Conservation (phyloP, 148 eudicot species). For the Mesembryanthemum crystallinum region DNA sequence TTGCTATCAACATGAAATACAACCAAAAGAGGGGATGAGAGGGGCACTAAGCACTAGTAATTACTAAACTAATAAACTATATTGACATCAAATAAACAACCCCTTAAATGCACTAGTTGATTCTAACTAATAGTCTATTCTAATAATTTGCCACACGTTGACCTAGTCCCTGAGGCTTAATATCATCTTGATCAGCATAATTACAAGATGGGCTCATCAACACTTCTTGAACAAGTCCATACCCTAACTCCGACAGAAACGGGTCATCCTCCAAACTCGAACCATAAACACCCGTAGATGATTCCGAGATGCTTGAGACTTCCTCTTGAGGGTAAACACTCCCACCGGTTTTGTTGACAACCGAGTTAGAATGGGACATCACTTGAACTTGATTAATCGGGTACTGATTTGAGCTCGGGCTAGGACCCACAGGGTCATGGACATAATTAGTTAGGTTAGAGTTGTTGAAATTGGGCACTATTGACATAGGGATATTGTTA, state of each 20-base stretch:
- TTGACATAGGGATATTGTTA: constrained; percentile 20
- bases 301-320: constrained; percentile 27
- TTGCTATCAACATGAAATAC: no score
- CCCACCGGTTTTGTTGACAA: not conserved
- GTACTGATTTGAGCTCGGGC: constrained; percentile 7
- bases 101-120: constrained; percentile 14
- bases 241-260: constrained; percentile 26
- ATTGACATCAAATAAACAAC: constrained; percentile 12
- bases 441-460: not conserved
- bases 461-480: constrained; percentile 8
- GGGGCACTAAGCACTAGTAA: constrained; percentile 1
- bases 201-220: constrained; percentile 25
- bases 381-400: not conserved
- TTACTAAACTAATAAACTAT: not conserved
- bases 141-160: constrained; percentile 25
- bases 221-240: constrained; percentile 22
- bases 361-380: no score
- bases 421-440: constrained; percentile 5
- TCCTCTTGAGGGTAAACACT: constrained; percentile 17
- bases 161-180: constrained; percentile 28
- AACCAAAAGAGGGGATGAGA: not conserved
- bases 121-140: not conserved
- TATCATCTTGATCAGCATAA: constrained; percentile 27
- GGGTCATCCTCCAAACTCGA: constrained; percentile 30
- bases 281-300: constrained; percentile 22